phyloP scores from a whole-genome alignment of 768 basidiomycete genomes.

The Suillus placidus region DNA sequence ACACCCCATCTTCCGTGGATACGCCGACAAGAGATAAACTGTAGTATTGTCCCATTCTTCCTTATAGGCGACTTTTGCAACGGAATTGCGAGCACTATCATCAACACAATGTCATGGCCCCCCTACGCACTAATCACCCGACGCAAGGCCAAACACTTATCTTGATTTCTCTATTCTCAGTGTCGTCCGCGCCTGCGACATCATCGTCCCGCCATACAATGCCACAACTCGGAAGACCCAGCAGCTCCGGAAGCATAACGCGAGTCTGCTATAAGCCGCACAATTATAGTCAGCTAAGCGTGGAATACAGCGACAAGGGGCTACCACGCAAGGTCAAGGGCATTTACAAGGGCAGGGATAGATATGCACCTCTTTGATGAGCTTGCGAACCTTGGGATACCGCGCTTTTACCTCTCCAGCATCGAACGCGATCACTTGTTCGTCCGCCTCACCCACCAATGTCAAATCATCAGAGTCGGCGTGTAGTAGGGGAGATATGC shows the following conservation, averaged over 20 bases:
- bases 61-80: no score
- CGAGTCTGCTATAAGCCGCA: slow-evolving; percentile 3
- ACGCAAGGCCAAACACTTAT: neutral
- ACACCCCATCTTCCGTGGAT: no score
- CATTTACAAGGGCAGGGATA: neutral
- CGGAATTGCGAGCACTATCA: no score
- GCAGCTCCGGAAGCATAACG: slow-evolving; percentile 24
- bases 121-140: neutral
- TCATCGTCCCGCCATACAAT: neutral
- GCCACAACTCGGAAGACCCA: slow-evolving; percentile 33
- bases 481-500: slow-evolving; percentile 8
- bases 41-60: no score
- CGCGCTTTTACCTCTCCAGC: slow-evolving; percentile 21
- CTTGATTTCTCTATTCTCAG: slow-evolving; percentile 1
- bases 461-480: slow-evolving; percentile 31
- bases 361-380: slow-evolving; percentile 29
- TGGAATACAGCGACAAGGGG: slow-evolving; percentile 10
- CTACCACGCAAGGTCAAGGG: neutral
- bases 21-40: no score
- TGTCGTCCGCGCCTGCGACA: neutral
- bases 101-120: neutral
- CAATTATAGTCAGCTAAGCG: slow-evolving; percentile 8
- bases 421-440: slow-evolving; percentile 17
- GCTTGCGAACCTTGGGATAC: slow-evolving; percentile 22
- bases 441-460: slow-evolving; percentile 28